Evolutionary conservation across 2,329 filamentous ascomycete species (phyloP).

Genomic region (Diaporthe longicolla): DNA sequence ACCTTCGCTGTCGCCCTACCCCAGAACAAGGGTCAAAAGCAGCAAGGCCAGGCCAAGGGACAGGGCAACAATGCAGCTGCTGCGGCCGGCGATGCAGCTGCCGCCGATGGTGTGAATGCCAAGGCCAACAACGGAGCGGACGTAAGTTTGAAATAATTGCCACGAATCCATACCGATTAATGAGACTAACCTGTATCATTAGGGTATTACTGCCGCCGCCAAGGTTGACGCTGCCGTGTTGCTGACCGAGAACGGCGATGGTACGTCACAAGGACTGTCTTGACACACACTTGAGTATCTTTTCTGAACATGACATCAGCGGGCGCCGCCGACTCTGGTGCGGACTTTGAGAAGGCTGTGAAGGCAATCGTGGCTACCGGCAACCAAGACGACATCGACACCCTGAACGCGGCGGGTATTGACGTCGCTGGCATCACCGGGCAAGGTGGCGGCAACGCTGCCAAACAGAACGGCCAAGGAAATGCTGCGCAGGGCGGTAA

Average conservation of each 20-base stretch:
- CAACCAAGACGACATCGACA: conserved; percentile 21
- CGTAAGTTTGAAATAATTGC: background rate
- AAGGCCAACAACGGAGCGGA: conserved; percentile 36
- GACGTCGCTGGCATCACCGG: conserved; percentile 18
- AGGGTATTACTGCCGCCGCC: conserved; percentile 32
- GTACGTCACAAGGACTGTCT: background rate
- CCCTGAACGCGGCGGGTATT: conserved; percentile 26
- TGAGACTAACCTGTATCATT: background rate
- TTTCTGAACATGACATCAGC: background rate
- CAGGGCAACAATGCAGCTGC: conserved; percentile 16
- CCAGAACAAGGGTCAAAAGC: background rate
- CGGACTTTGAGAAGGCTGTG: conserved; percentile 33
- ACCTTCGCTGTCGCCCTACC: conserved; percentile 29
- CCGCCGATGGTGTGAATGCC: conserved; percentile 18
- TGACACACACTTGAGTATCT: background rate
- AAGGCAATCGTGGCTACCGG: conserved; percentile 26
- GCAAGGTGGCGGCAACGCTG: background rate
- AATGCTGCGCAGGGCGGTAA: background rate
- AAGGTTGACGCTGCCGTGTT: conserved; percentile 35
- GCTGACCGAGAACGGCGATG: conserved; percentile 27
- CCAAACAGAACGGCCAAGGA: background rate
- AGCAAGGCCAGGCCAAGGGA: conserved; percentile 11
- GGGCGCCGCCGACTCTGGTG: conserved; percentile 23
- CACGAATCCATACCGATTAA: accelerated
- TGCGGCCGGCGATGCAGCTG: background rate